Evolutionary conservation across 2,329 filamentous ascomycete species (phyloP).

Genomic region (Orbilia oligospora): DNA sequence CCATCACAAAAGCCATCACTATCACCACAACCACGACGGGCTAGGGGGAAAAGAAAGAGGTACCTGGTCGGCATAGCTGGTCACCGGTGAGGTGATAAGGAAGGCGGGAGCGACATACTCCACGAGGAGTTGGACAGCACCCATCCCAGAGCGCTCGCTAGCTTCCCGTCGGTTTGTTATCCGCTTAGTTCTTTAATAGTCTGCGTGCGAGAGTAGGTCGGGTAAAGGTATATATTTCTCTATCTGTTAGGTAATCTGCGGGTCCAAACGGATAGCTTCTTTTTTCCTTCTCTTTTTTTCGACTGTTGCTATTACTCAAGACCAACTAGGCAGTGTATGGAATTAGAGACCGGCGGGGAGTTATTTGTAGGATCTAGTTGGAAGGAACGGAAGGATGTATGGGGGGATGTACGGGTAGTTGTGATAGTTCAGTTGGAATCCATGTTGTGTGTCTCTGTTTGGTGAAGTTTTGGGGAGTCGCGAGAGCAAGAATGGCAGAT

Average conservation of each 20-base stretch:
- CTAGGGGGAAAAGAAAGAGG: background rate
- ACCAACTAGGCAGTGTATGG: background rate
- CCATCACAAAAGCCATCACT: background rate
- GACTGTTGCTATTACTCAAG: background rate
- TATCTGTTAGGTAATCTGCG: slow-evolving; percentile 14
- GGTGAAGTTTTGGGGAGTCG: background rate
- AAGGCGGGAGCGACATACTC: slow-evolving; percentile 63
- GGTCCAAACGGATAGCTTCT: slow-evolving; percentile 2
- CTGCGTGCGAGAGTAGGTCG: background rate
- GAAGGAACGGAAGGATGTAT: too few relatives aligned
- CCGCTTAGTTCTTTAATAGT: background rate
- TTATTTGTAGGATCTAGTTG: background rate
- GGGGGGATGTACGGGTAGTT: too few relatives aligned
- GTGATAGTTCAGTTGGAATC: background rate
- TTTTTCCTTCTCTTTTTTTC: background rate
- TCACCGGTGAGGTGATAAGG: slow-evolving; percentile 64
- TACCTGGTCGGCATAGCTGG: slow-evolving; percentile 64
- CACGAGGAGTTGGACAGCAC: slow-evolving; percentile 60
- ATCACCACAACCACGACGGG: background rate
- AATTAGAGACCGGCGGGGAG: slow-evolving; percentile 1
- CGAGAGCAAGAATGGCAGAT: background rate
- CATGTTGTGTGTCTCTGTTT: background rate
- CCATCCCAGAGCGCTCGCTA: slow-evolving; percentile 46
- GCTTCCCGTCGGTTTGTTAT: background rate
- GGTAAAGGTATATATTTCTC: background rate